Base-by-base conservation (phyloP, 805 yeast species). In the Ogataea allantospora region DNA sequence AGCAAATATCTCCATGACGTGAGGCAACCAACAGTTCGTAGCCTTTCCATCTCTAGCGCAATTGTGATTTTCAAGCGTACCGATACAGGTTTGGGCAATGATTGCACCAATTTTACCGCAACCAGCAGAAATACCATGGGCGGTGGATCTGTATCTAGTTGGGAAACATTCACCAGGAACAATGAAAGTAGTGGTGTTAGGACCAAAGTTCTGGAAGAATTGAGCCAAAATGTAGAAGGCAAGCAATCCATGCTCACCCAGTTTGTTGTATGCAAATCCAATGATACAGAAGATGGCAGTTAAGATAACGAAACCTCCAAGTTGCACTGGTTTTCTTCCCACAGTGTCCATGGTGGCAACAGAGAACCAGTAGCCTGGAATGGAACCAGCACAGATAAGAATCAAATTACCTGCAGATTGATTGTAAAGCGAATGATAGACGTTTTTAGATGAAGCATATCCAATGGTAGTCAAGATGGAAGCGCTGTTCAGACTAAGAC, bases 41-140 rank as follows among this genome's bases (percentile, higher is more conserved):
- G 75, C 62, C 38, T 52, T 48, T 20, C 58, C 62, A 42, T 71
- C 72, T 34, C 68, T 66, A 24, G 87, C 68, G 77, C 95, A 88
- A 47, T 77, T 74, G 65, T 83, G 91, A 73, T 83, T 72, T 40
- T 81, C 73, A 55, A 88, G 74, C 48, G 95, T 86, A 74, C 96
- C 93, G 51, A 84, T 65, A 62, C 84, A 83, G 46, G 89, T 80
- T 69, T 83, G 93, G 18, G 96, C 95, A 71, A 88, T 78, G 52
- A 88, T 86, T 43, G 96, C 95, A 70, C 96, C 96, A 54, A 87
- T 71, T 65, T 88, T 88, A 73, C 96, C 96, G 22, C 78, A 65
- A 35, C 95, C 96, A 53, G 96, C 96, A 47, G 95, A 87, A 47
- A 88, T 74, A 74, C 96, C 96, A 57, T 88, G 96, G 33, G 96